Percentiles rank a stretch among this genome's conserved stretches.
Evolutionary conservation across 75 land plant species (phyloP).

Genomic region (Selaginella tamariscina): DNA sequence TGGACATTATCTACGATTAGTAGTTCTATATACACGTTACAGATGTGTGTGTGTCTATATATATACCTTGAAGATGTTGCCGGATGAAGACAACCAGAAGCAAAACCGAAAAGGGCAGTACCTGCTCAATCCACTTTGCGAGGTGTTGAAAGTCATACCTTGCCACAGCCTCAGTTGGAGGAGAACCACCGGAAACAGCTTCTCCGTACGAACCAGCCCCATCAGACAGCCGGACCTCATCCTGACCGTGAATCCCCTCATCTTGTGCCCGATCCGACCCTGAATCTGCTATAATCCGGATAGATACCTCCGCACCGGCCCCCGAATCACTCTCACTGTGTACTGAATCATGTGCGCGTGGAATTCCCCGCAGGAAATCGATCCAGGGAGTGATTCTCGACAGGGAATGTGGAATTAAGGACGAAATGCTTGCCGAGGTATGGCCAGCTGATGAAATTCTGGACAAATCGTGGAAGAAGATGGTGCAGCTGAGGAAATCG

Average conservation of each 20-base stretch:
- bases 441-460: neutral
- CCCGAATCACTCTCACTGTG: neutral
- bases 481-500: too few species aligned
- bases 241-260: slow-evolving; percentile 13
- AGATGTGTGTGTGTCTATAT: too few species aligned
- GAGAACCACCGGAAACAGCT: neutral
- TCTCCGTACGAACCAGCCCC: neutral
- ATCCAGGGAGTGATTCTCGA: neutral
- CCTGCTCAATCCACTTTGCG: slow-evolving; percentile 82
- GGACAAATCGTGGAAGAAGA: too few species aligned
- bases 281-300: slow-evolving; percentile 44
- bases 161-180: slow-evolving; percentile 27
- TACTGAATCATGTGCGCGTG: neutral
- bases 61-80: slow-evolving; percentile 52
- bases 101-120: slow-evolving; percentile 69
- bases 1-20: too few species aligned
- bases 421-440: neutral
- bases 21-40: too few species aligned
- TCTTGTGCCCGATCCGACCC: slow-evolving; percentile 20
- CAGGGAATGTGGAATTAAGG: neutral
- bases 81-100: slow-evolving; percentile 76
- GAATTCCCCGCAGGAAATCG: neutral
- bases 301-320: slow-evolving; percentile 56
- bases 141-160: slow-evolving; percentile 88
- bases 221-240: neutral